phyloP scores from a whole-genome alignment of 108 stramenopile species.

The Cyclostephanos invisitatus region DNA sequence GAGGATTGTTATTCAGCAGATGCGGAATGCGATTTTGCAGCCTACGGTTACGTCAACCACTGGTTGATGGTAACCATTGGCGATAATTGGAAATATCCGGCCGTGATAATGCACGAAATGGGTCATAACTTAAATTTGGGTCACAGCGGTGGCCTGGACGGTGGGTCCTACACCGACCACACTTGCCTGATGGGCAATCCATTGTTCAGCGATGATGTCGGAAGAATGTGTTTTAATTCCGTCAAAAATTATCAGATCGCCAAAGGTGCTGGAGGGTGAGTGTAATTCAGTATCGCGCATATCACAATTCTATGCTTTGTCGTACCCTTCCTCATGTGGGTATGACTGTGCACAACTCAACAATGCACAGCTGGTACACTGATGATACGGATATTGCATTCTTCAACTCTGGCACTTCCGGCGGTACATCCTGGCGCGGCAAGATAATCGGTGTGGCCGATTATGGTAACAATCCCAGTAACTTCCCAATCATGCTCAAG shows the following conservation, averaged over 20 bases:
- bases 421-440: constrained; percentile 20
- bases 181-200: constrained; percentile 42
- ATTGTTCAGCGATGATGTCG: constrained; percentile 18
- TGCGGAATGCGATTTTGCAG: constrained; percentile 8
- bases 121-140: constrained; percentile 35
- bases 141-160: constrained; percentile 37
- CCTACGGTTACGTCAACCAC: constrained; percentile 36
- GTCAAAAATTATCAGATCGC: constrained; percentile 32
- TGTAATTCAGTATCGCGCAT: neutral
- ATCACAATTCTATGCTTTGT: neutral
- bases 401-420: constrained; percentile 19
- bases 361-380: constrained; percentile 22
- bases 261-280: constrained; percentile 10
- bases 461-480: constrained; percentile 11
- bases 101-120: constrained; percentile 39
- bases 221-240: constrained; percentile 33
- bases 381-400: constrained; percentile 1
- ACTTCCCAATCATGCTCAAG: constrained; percentile 25
- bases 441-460: constrained; percentile 15
- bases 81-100: constrained; percentile 31
- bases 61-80: constrained; percentile 38
- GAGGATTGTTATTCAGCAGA: constrained; percentile 26
- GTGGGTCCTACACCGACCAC: constrained; percentile 36
- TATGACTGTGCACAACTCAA: constrained; percentile 1
- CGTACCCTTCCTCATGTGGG: neutral